Base-by-base conservation (phyloP, 768 basidiomycete species). In the Russula earlei region DNA sequence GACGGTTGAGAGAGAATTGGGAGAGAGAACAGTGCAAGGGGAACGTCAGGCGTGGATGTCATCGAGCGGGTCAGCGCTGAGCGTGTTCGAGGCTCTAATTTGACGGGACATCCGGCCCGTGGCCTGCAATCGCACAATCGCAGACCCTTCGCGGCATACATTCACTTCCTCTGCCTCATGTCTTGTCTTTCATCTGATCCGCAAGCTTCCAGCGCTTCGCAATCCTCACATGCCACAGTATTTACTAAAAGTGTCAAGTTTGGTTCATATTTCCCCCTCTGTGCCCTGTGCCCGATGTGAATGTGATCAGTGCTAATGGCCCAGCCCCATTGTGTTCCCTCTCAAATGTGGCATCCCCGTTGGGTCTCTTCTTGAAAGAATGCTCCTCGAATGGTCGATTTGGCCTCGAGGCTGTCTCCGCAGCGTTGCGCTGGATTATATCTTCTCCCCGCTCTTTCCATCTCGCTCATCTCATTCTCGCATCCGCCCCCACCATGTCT, bases 1-100 rank as follows among this genome's bases (percentile, higher is more conserved):
- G 61, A 60, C 2, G 58, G 58, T 20, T 36, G 59, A 9, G 51
- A 60, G 11, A 17, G 54, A 14, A 49, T 47, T 25, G 61, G 59
- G 25, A 56, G 47, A 7, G 45, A 25, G 12, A 42, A 52, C 14
- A 57, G 20, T 5, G 55, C 19, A 44, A 31, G 49, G 43, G 55
- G 49, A 29, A 22, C 17, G 44, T 57, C 50, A 15, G 22, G 44
- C 19, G 50, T 52, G 24, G 27, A 40, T 31, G 53, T 46, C 38
- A 46, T 40, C 27, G n/a, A 40, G 24, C 24, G 29, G 31, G 31
- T 17, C 29, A 31, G 29, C 29, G 29, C 29, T 10, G 29, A 31
- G 29, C 10, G 7, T 5, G 29, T 31, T 31, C 29, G 29, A 31
- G 29, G 29, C 10, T 5, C 29, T 31, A 31, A 7, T 10, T 31